Base-by-base conservation (phyloP, 306 rosid species). In the Castanea mollissima region DNA sequence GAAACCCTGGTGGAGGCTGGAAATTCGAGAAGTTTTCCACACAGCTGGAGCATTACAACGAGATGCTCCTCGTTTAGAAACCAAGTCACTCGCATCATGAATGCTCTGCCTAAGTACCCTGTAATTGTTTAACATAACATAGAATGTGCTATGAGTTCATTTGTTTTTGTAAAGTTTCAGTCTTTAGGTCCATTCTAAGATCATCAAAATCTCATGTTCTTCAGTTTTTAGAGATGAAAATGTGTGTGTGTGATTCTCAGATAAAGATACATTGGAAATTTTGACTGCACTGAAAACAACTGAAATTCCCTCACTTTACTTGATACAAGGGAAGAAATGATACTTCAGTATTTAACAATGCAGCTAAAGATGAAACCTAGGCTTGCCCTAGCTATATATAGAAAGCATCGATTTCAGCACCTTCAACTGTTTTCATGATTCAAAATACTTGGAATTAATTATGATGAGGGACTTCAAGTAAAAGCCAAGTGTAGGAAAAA, bases 81-180 rank as follows among this genome's bases (percentile, higher is more conserved):
- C 74, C 80, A 93, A 74, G 83, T 87, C 91, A 29, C 89, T 85
- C 25, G 92, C 68, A 69, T 90, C 90, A 13, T 11, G 7, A 80
- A 90, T 81, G 74, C 86, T 55, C 83, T 76, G 74, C 81, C 49
- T 88, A 76, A 92, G 67, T 52, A 73, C 80, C 88, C 99, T 95
- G 92, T 76, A 75, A 88, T 25, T 32, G 62, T 77, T 83, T 56
- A 80, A 63, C 71, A 83, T 62, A 60, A n/a, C 58, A 75, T 31
- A 11, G 4, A 12, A 16, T 67, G 76, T 44, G 64, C 32, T 54
- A 3, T 75, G 11, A 55, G 63, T 44, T 31, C 6, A 21, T n/a
- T 4, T 23, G 25, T 49, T 57, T 21, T 65, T 62, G 67, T 6
- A 13, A 62, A 31, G 11, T 5, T 25, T 62, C 35, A 11, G 38